Evolutionary conservation across 345 rosid species (phyloP).

Genomic region (Populus ilicifolia): DNA sequence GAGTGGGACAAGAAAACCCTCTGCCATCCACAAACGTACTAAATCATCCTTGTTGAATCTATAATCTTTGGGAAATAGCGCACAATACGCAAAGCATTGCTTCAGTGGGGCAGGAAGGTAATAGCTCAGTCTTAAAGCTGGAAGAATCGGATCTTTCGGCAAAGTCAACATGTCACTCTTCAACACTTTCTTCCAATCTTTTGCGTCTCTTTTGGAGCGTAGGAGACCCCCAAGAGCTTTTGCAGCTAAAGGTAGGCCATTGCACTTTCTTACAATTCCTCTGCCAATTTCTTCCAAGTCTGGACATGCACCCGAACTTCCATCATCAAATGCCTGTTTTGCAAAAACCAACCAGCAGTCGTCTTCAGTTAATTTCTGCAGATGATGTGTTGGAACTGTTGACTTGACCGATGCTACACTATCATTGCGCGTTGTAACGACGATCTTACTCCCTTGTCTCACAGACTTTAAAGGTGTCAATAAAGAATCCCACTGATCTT

Average conservation of each 20-base stretch:
- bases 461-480: too few species aligned
- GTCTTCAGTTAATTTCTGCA: neutral
- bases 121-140: neutral
- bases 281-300: too few species aligned
- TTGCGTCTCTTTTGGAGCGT: neutral
- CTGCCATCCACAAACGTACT: conserved; percentile 6
- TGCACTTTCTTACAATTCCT: too few species aligned
- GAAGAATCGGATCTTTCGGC: neutral
- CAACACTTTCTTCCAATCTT: conserved; percentile 1
- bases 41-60: neutral
- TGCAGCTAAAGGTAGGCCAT: neutral
- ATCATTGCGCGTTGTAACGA: neutral
- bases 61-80: neutral
- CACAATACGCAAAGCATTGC: conserved; percentile 4
- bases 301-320: too few species aligned
- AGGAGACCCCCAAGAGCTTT: neutral
- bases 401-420: neutral
- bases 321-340: too few species aligned
- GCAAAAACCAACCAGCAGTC: neutral
- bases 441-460: too few species aligned
- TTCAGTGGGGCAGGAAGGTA: conserved; percentile 6
- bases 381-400: neutral
- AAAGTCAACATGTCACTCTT: neutral
- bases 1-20: neutral
- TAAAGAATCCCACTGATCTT: too few species aligned